A percentile compares a stretch with the other conserved stretches of the same genome.
These are phyloP conservation scores for Trypanosoma cruzi DNA, from an alignment of 208 protist species.

Conservation along the genomic window DNA sequence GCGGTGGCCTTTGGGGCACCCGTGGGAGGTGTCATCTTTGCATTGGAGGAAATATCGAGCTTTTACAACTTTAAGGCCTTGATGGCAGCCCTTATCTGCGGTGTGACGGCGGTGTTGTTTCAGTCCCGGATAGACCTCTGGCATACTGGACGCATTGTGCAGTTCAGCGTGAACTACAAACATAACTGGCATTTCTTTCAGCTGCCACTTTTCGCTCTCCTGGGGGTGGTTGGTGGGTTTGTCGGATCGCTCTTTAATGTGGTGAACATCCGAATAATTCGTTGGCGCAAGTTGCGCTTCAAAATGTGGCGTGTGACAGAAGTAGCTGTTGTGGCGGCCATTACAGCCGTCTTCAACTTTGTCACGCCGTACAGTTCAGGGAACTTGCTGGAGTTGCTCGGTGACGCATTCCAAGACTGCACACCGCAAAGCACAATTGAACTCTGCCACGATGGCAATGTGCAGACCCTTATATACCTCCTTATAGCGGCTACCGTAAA, in stretches of 20 bases:
- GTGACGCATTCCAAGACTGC: slow-evolving; percentile 80
- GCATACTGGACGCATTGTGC: slow-evolving; percentile 75
- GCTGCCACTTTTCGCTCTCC: slow-evolving; percentile 60
- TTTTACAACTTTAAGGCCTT: slow-evolving; percentile 89
- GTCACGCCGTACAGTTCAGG: slow-evolving; percentile 60
- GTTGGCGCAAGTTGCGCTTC: slow-evolving; percentile 55
- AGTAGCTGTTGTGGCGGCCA: slow-evolving; percentile 49
- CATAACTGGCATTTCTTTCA: slow-evolving; percentile 87
- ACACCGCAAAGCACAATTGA: slow-evolving; percentile 43
- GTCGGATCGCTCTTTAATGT: slow-evolving; percentile 68
- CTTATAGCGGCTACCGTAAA: slow-evolving; percentile 59
- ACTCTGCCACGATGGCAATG: slow-evolving; percentile 54
- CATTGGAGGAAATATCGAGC: slow-evolving; percentile 78
- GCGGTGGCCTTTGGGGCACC: slow-evolving; percentile 81
- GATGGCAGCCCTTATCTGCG: slow-evolving; percentile 88
- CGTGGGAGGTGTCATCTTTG: slow-evolving; percentile 79
- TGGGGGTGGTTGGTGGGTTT: slow-evolving; percentile 74
- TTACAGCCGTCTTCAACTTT: slow-evolving; percentile 73
- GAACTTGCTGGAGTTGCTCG: slow-evolving; percentile 65
- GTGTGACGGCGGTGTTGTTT: slow-evolving; percentile 79
- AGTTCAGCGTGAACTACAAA: slow-evolving; percentile 86
- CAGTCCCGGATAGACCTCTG: slow-evolving; percentile 72
- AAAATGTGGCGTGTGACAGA: slow-evolving; percentile 75
- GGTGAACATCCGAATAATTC: slow-evolving; percentile 53
- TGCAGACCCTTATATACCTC: slow-evolving; percentile 53